Evolutionary conservation across 495 filamentous ascomycete species (phyloP), one percentile per base, ranked within the genome.

Genomic region (Tuber indicum): DNA sequence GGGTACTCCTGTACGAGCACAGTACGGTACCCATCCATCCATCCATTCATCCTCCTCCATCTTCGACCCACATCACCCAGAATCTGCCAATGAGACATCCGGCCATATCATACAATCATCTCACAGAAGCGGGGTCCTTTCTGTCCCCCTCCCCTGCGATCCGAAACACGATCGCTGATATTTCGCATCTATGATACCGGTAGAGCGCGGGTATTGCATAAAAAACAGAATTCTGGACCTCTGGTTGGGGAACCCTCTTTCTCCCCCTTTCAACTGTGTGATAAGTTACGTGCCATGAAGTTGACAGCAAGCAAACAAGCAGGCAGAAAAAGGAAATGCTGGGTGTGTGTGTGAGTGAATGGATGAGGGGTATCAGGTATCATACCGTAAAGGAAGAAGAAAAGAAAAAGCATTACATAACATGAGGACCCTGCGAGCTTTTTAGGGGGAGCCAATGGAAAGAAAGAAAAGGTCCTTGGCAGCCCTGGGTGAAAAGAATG

Each of bases 111-210:
- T 32, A 66, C 58, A 66, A 66, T 32, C 58, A 66, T 66, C 58
- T 32, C 58, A 66, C 58, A 66, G 58, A 66, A 66, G 58, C 58
- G 58, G 58, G 58, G 58, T 66, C 58, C 32, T 62, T 32, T 1
- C 26, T 14, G 14, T 66, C 58, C 17, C 23, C 14, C 58, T 66
- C 4, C 32, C 12, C 26, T 66, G 58, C 58, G 58, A 66, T 66
- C 58, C 58, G 58, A 66, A 66, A 66, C 58, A 66, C 32, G 58
- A 66, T 66, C 58, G n/a, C n/a, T 66, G 58, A 66, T 32, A 66
- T 12, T 66, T 66, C 26, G 58, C 52, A 62, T 62, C 52, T 32
- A 62, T 62, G 52, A 62, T 32, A 62, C 52, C 52, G 3, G 52
- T 5, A n/a, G 52, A 32, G 52, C n/a, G 52, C 26, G 58, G 26